phyloP scores from a whole-genome alignment of 768 basidiomycete genomes.

The Guyanaporus albipodus region DNA sequence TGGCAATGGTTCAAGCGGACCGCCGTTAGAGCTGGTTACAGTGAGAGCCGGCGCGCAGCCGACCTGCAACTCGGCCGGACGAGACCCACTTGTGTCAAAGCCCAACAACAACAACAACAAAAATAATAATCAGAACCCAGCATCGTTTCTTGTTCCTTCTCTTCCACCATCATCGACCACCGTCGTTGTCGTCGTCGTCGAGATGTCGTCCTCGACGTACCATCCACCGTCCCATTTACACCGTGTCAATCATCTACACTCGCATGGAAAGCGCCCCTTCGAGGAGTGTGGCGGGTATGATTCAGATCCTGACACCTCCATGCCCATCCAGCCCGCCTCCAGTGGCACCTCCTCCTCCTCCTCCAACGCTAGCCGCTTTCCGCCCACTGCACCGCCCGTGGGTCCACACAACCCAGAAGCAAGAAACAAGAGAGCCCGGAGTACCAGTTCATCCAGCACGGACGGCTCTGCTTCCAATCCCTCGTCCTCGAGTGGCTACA shows the following conservation, averaged over 20 bases:
- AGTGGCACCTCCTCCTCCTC: constrained; percentile 28
- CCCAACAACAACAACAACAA: constrained; percentile 7
- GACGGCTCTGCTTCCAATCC: constrained; percentile 29
- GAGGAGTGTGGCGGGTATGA: constrained; percentile 33
- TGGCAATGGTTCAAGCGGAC: too few species aligned
- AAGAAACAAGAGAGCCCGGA: constrained; percentile 56
- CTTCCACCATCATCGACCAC: constrained; percentile 20
- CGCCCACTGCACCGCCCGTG: constrained; percentile 2
- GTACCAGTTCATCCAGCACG: constrained; percentile 46
- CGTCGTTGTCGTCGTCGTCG: constrained; percentile 4
- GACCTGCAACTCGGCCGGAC: neutral
- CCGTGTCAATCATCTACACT: constrained; percentile 23
- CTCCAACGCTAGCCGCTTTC: constrained; percentile 7
- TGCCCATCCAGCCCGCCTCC: constrained; percentile 22
- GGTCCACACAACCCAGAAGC: constrained; percentile 40
- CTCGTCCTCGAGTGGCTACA: constrained; percentile 36
- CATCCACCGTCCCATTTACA: constrained; percentile 23
- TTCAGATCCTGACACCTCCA: constrained; percentile 28
- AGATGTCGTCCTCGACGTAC: constrained; percentile 24
- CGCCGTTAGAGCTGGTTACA: too few species aligned
- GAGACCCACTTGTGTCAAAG: neutral
- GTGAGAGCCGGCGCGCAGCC: constrained; percentile 16
- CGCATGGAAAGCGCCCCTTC: constrained; percentile 32
- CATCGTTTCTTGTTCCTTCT: neutral
- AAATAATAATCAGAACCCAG: neutral